Base-by-base conservation (phyloP, 306 rosid genomes). In the Coriaria nepalensis region DNA sequence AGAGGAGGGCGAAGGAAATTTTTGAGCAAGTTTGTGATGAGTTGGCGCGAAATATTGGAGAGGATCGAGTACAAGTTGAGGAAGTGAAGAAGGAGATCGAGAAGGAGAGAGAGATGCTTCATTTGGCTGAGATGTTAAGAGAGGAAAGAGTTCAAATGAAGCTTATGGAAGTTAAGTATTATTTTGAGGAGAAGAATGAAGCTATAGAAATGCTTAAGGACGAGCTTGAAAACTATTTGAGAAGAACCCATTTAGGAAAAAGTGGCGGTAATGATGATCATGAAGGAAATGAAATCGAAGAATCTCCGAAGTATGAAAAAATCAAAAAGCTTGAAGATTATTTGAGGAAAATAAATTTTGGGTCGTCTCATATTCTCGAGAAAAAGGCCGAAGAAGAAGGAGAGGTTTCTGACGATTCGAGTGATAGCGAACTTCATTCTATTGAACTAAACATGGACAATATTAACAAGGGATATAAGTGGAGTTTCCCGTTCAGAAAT, bases 121-220 rank as follows among this genome's bases (percentile, higher is more conserved):
- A 78, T 65, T 41, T 88, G 41, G 97, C 95, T 0, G 93, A 88
- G 64, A 71, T 81, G 39, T 67, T 81, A 52, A 77, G 95, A 0
- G 97, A 88, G 74, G 95, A 88, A 67, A 78, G 97, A 73, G 95
- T 88, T 37, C 97, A 88, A 52, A 84, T 88, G 97, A 88, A 88
- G 79, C 84, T 88, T n/a, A 78, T 90, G 0, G 97, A 88, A 51
- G 97, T 95, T 0, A 88, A 76, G 47, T 79, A 74, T 63, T 83
- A 88, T 15, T 88, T 78, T 33, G 97, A 88, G 74, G 97, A 84
- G 77, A 78, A 88, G 64, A 88, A 84, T 59, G 93, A 82, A 33
- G 77, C 72, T 4, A 74, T 88, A 0, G 93, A 88, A 14, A 66
- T 73, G 56, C 72, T 84, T 10, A 84, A 67, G 44, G 75, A 52